Percentiles rank a stretch among this genome's conserved stretches.
These are phyloP conservation scores for Diaporthe citriasiana DNA, from an alignment of 2,329 filamentous ascomycete genomes.

Conservation along the genomic window DNA sequence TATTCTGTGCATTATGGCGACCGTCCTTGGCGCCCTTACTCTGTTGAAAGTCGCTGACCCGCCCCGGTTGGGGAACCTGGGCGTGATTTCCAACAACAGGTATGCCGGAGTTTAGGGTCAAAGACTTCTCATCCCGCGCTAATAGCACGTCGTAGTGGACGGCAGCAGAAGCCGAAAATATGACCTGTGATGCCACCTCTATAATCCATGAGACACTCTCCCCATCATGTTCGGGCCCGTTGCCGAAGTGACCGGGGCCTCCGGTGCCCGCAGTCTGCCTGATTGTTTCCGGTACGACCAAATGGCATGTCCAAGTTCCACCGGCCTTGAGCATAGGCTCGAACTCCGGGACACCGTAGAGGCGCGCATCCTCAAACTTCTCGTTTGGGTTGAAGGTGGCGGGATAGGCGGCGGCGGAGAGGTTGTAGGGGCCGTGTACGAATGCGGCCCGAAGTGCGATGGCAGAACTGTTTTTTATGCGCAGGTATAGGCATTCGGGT, in stretches of 20 bases:
- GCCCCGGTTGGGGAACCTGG: slow-evolving; percentile 74
- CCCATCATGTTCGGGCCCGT: slow-evolving; percentile 59
- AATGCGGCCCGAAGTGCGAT: slow-evolving; percentile 95
- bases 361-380: slow-evolving; percentile 78
- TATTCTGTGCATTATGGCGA: slow-evolving; percentile 73
- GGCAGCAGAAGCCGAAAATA: slow-evolving; percentile 90
- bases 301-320: slow-evolving; percentile 84
- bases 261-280: slow-evolving; percentile 72
- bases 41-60: slow-evolving; percentile 82
- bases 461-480: slow-evolving; percentile 91
- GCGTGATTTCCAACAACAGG: slow-evolving; percentile 60
- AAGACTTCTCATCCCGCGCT: slow-evolving; percentile 86
- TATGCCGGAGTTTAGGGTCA: slow-evolving; percentile 72
- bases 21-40: slow-evolving; percentile 69
- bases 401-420: slow-evolving; percentile 89
- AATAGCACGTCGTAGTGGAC: slow-evolving; percentile 91
- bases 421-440: slow-evolving; percentile 93
- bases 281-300: slow-evolving; percentile 85
- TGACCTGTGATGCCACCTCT: slow-evolving; percentile 91
- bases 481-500: slow-evolving; percentile 84
- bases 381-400: slow-evolving; percentile 85
- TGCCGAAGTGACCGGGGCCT: slow-evolving; percentile 61
- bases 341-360: slow-evolving; percentile 87
- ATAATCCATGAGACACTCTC: slow-evolving; percentile 86
- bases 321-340: slow-evolving; percentile 98